phyloP scores from a whole-genome alignment of 2,329 filamentous ascomycete species.

The Chaetomiaceae sp. region DNA sequence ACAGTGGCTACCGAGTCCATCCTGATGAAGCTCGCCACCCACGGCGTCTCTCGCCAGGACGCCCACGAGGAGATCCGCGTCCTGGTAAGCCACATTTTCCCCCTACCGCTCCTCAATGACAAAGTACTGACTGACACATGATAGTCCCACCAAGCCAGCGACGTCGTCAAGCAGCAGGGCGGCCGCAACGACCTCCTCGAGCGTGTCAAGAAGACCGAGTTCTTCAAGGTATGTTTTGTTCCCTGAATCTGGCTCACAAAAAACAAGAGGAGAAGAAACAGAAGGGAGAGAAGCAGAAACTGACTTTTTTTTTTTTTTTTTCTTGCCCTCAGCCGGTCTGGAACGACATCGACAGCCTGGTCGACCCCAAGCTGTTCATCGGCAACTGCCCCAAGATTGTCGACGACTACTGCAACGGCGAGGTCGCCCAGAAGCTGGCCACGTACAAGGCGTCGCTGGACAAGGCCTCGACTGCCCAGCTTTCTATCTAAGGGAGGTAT shows the following conservation, averaged over 20 bases:
- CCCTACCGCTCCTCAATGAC: no score
- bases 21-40: slow-evolving; percentile 71
- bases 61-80: slow-evolving; percentile 85
- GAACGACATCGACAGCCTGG: slow-evolving; percentile 60
- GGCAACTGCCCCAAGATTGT: slow-evolving; percentile 26
- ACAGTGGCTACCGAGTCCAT: slow-evolving; percentile 45
- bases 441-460: slow-evolving; percentile 21
- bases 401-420: slow-evolving; percentile 25
- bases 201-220: slow-evolving; percentile 65
- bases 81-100: slow-evolving; percentile 43
- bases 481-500: slow-evolving; percentile 25
- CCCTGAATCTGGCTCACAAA: no score
- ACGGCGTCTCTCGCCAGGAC: slow-evolving; percentile 69
- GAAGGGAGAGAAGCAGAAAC: no score
- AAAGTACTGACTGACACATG: slow-evolving; percentile 4
- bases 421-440: slow-evolving; percentile 21
- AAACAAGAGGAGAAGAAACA: not conserved
- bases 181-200: slow-evolving; percentile 77
- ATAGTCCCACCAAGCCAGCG: slow-evolving; percentile 33
- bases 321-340: slow-evolving; percentile 48
- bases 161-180: slow-evolving; percentile 55
- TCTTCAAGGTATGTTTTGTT: slow-evolving; percentile 57
- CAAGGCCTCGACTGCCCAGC: slow-evolving; percentile 23
- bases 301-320: no score
- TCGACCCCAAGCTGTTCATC: slow-evolving; percentile 53